Base-by-base conservation (phyloP, 2,329 filamentous ascomycete species). In the Ophiocordyceps sinensis region DNA sequence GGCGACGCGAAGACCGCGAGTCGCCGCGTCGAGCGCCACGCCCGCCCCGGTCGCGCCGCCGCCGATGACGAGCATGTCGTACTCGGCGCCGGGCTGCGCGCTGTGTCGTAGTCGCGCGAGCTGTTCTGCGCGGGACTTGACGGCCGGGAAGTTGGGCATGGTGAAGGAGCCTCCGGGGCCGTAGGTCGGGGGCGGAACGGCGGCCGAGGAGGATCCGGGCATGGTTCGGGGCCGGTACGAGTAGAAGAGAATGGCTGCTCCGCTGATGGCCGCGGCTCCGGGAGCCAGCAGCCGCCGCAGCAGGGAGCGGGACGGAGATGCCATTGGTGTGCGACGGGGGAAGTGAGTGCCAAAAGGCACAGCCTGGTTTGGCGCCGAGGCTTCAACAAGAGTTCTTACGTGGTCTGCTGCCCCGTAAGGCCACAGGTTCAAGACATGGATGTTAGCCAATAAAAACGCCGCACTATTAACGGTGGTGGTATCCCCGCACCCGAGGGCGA, bases 11-110 rank as follows among this genome's bases (percentile, higher is more conserved):
- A 89, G 65, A 2, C 84, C 84, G 49, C 84, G 73, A 3, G 84
- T 88, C 15, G 77, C 81, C 29, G 84, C 84, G 60, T 91, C 84
- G 36, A 91, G 72, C 11, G 85, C 84, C 51, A 91, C 85, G 21
- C 84, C 84, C 6, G 83, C 73, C 11, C 84, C 84, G 2, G 85
- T 89, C 14, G 84, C 84, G 48, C 84, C 84, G 47, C 77, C 83
- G 43, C 84, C 84, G 51, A 89, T 85, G 51, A 91, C 68, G 47
- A 89, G 66, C 34, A 91, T 66, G 56, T 89, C 85, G 53, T 88
- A 89, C 40, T 75, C 59, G 85, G 79, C 32, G 73, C 59, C 84
- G 79, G 56, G 82, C 17, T 54, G 51, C 36, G 55, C 46, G 30
- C 43, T 46, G 19, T 53, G 53, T 12, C 60, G 55, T 13, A 66